Conservation (phyloP, 1,139 yeast genomes). For the Pichia sp. region DNA sequence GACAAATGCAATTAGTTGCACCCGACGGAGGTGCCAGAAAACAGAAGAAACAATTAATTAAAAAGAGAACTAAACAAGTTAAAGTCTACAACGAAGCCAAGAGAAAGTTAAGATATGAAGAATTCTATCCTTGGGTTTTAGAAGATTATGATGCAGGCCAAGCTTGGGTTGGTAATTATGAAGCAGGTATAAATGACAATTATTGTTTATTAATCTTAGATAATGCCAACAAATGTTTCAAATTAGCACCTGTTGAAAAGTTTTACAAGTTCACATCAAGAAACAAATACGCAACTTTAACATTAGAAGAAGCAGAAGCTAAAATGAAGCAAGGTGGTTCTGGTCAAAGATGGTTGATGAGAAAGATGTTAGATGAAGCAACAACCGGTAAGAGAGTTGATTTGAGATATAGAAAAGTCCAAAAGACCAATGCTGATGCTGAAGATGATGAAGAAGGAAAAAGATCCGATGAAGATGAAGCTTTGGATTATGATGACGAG, state of each 20-base stretch:
- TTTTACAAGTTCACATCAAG: constrained; percentile 92
- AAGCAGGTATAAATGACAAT: constrained; percentile 82
- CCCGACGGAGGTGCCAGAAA: constrained; percentile 91
- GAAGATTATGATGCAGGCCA: constrained; percentile 94
- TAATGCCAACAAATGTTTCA: constrained; percentile 68
- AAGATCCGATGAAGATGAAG: constrained; percentile 79
- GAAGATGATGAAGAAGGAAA: constrained; percentile 49
- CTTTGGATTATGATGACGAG: constrained; percentile 92
- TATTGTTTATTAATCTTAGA: constrained; percentile 87
- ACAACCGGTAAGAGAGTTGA: constrained; percentile 47
- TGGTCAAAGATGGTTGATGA: constrained; percentile 97
- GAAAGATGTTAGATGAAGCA: constrained; percentile 64
- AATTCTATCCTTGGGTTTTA: constrained; percentile 96
- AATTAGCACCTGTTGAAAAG: constrained; percentile 93
- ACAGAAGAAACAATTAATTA: constrained; percentile 58
- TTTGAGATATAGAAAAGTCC: constrained; percentile 49
- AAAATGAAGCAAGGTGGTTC: constrained; percentile 76
- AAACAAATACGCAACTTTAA: constrained; percentile 88
- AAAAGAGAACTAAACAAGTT: constrained; percentile 83
- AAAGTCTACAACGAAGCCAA: constrained; percentile 78
- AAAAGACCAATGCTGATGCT: constrained; percentile 36
- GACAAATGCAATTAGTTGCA: constrained; percentile 72
- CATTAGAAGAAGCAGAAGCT: constrained; percentile 95
- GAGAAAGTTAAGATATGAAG: constrained; percentile 85
- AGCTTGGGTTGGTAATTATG: constrained; percentile 95